Percentiles rank a stretch among this genome's conserved stretches.
These are phyloP conservation scores for Babesia caballi DNA, from an alignment of 169 alveolate species.

Conservation along the genomic window DNA sequence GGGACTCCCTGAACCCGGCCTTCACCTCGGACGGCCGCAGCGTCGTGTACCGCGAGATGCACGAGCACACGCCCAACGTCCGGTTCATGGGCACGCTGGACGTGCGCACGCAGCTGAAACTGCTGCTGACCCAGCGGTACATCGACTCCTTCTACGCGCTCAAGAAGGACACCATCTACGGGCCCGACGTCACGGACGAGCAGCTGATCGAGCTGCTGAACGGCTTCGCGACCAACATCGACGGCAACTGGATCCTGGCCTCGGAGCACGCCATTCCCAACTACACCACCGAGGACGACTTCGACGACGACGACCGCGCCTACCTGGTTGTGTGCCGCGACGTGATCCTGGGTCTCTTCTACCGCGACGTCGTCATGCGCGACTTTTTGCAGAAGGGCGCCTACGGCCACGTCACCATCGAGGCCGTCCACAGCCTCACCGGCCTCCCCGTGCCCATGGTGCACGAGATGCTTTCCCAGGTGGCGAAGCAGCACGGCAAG, in stretches of 20 bases:
- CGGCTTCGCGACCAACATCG: slow-evolving; percentile 45
- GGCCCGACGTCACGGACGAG: slow-evolving; percentile 6
- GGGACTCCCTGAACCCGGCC: slow-evolving; percentile 17
- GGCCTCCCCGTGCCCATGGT: slow-evolving; percentile 47
- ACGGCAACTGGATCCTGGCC: slow-evolving; percentile 59
- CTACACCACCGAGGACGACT: slow-evolving; percentile 60
- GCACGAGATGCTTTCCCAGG: slow-evolving; percentile 35
- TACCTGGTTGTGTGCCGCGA: slow-evolving; percentile 49
- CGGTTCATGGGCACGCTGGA: slow-evolving; percentile 51
- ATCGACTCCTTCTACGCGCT: slow-evolving; percentile 60
- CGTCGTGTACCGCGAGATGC: slow-evolving; percentile 15
- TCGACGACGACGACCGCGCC: slow-evolving; percentile 38
- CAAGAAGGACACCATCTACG: slow-evolving; percentile 29
- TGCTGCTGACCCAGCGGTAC: slow-evolving; percentile 43
- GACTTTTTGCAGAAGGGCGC: slow-evolving; percentile 31
- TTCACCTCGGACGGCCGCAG: not conserved
- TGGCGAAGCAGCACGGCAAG: slow-evolving; percentile 58
- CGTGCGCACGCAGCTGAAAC: slow-evolving; percentile 50
- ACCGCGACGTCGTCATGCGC: slow-evolving; percentile 31
- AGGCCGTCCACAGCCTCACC: slow-evolving; percentile 43
- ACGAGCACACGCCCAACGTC: slow-evolving; percentile 37
- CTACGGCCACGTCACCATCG: slow-evolving; percentile 50
- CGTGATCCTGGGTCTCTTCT: slow-evolving; percentile 34
- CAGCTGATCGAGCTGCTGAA: slow-evolving; percentile 25
- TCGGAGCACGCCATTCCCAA: slow-evolving; percentile 59